Percentiles rank a stretch among this genome's conserved stretches.
Conservation (phyloP, 108 stramenopile genomes). For the Nannochloropsis gaditana region DNA sequence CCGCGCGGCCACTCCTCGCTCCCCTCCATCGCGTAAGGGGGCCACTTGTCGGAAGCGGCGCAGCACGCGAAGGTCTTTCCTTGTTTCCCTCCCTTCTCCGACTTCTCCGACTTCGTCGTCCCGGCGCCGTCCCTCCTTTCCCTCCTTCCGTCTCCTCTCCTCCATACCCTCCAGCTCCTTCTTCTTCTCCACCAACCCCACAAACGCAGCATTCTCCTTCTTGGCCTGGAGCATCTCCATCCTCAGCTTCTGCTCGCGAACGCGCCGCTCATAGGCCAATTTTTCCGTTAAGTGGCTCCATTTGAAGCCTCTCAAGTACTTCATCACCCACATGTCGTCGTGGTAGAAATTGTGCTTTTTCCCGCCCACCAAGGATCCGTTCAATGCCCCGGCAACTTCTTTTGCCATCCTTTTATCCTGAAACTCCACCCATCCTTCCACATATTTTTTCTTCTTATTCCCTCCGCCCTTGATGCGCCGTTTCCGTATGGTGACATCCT, state of each 20-base stretch:
- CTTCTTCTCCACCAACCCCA: constrained; percentile 75
- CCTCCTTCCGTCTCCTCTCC: constrained; percentile 62
- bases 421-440: constrained; percentile 91
- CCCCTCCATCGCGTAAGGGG: background rate
- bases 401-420: constrained; percentile 73
- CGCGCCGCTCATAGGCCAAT: constrained; percentile 83
- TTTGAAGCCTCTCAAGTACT: constrained; percentile 80
- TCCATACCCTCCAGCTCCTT: constrained; percentile 73
- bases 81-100: background rate
- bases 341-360: constrained; percentile 34
- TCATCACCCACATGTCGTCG: constrained; percentile 82
- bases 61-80: background rate
- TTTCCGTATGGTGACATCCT: constrained; percentile 70
- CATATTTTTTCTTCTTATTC: constrained; percentile 73
- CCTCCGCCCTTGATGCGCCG: constrained; percentile 63
- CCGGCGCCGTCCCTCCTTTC: background rate
- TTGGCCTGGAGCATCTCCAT: constrained; percentile 80
- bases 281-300: constrained; percentile 91
- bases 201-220: constrained; percentile 73
- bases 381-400: constrained; percentile 63
- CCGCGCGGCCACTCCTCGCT: background rate
- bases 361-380: constrained; percentile 58
- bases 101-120: background rate
- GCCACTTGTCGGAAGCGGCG: background rate
- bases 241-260: constrained; percentile 74